Evolutionary conservation across 140 eudicot genomes (phyloP), one percentile per base, ranked within the genome.

Genomic region (Oenanthe javanica): DNA sequence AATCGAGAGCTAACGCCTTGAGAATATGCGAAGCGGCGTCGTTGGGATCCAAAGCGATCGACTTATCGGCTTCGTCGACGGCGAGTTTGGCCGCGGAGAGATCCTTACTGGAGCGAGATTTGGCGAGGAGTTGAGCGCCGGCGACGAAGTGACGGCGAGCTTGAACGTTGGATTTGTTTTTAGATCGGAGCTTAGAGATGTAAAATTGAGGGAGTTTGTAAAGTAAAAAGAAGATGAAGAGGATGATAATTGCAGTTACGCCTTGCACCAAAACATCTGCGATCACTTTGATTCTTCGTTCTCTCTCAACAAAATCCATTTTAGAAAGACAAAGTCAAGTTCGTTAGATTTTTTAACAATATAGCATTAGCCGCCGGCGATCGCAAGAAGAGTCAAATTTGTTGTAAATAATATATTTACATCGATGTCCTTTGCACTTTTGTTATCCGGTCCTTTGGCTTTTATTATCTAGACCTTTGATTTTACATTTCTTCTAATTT

Each of bases 11-110:
- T 1, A 93, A 40, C 2, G 96, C 91, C 66, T 83, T 86, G 54
- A 93, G 79, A 15, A 93, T 84, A 77, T 93, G 94, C 59, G 88
- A 82, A 0, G 94, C 98, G 77, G 98, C 96, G 79, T 93, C 97
- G 2, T 73, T 82, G 1, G 96, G 96, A 27, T 90, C 86, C 54
- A 89, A 75, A 0, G 80, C 38, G 74, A 90, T 85, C 42, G 97
- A 91, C 16, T 51, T 21, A 19, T 93, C 94, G 79, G 97, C 96
- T 75, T 93, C 87, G 2, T 81, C 84, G 9, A 50, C 94, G 84
- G 97, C 93, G 76, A 88, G 83, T 9, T 85, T 76, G 51, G 83
- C 80, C 61, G 84, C 57, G 76, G 85, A 0, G 18, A 25, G 83
- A 64, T 86, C 89, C 8, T 54, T 50, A 79, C 87, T 12, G 76